Conservation (phyloP, 1,284 basidiomycete genomes). For the Dichomitus squalens region DNA sequence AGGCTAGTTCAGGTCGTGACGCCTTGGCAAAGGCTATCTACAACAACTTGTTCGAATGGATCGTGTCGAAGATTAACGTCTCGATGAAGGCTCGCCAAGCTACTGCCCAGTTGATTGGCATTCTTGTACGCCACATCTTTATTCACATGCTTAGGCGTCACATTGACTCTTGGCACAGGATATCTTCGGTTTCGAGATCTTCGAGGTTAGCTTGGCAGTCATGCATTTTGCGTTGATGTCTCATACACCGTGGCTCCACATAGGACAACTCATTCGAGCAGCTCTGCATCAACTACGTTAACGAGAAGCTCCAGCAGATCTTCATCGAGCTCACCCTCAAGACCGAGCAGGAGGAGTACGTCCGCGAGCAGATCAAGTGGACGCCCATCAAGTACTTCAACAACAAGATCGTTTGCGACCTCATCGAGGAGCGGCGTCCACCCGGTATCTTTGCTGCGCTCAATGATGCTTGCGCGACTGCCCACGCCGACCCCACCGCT, state of each 20-base stretch:
- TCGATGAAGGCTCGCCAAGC: conserved; percentile 90
- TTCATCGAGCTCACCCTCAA: conserved; percentile 99
- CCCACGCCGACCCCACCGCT: conserved; percentile 95
- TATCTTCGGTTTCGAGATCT: conserved; percentile 98
- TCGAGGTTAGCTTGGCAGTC: conserved; percentile 57
- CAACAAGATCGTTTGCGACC: conserved; percentile 96
- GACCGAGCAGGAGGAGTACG: conserved; percentile 99
- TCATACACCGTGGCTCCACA: conserved; percentile 7
- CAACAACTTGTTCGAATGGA: conserved; percentile 99
- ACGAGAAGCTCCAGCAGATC: conserved; percentile 99
- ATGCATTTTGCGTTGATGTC: background rate
- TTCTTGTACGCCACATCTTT: conserved; percentile 59
- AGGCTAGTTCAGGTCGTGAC: conserved; percentile 88
- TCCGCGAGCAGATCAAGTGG: conserved; percentile 98
- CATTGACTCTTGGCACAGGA: conserved; percentile 53
- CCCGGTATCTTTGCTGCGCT: conserved; percentile 98
- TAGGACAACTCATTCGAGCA: conserved; percentile 99
- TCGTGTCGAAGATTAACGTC: conserved; percentile 93
- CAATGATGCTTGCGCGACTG: conserved; percentile 98
- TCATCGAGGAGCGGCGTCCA: conserved; percentile 95
- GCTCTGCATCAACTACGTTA: conserved; percentile 99
- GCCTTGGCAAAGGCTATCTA: conserved; percentile 97
- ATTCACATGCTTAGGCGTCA: background rate
- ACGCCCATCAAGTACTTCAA: conserved; percentile 98
- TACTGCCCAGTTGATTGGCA: conserved; percentile 90